Evolutionary conservation across 2,329 filamentous ascomycete genomes (phyloP).

Genomic region (Fusarium mexicanum): DNA sequence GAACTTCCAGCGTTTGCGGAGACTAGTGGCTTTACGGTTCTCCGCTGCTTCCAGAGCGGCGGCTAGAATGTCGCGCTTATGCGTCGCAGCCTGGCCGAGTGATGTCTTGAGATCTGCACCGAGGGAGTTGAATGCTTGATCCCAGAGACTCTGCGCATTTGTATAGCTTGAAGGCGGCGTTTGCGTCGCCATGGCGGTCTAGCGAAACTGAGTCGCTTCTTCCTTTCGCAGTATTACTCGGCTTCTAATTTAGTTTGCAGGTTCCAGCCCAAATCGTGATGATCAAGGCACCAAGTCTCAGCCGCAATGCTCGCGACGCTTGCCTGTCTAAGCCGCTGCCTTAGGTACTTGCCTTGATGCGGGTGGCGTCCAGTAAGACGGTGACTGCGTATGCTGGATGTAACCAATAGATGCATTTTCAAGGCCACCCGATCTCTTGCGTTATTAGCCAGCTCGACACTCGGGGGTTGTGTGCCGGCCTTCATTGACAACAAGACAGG

Average conservation of each 20-base stretch:
- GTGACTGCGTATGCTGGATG: neutral
- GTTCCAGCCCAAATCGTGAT: too few relatives aligned
- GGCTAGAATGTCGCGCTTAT: neutral
- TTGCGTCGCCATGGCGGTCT: neutral
- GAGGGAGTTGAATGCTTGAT: neutral
- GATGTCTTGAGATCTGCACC: neutral
- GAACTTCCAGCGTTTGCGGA: slow-evolving; percentile 15
- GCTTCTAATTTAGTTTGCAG: too few relatives aligned
- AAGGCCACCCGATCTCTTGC: neutral
- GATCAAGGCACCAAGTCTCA: neutral
- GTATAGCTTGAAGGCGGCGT: too few relatives aligned
- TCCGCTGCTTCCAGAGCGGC: neutral
- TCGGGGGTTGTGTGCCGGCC: neutral
- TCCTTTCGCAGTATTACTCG: neutral
- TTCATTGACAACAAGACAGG: neutral
- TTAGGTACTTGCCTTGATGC: neutral
- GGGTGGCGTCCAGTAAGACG: neutral
- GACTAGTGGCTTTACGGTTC: neutral
- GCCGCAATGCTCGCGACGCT: neutral
- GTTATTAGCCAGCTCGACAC: neutral
- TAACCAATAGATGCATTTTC: neutral
- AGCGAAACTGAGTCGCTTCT: rapidly evolving
- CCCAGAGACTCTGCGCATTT: neutral
- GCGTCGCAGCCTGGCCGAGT: neutral
- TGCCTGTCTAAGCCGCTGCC: neutral